Base-by-base conservation (phyloP, 1,284 basidiomycete species). In the Psilocybe mexicana region DNA sequence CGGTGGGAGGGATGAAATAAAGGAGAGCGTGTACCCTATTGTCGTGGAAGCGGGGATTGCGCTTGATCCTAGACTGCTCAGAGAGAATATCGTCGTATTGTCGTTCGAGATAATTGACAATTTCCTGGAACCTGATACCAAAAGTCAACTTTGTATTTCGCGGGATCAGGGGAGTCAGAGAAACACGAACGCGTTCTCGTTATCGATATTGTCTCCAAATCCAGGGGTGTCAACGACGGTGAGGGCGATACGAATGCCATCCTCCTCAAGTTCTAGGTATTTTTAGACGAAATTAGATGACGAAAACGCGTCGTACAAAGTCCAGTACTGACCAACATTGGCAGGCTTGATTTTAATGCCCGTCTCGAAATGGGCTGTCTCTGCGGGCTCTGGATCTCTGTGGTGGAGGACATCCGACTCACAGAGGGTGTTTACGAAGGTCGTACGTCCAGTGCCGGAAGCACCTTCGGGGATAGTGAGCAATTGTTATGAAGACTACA, bases 51-150 rank as follows among this genome's bases (percentile, higher is more conserved):
- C 95, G 88, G 23, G 96, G 95, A 78, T 98, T 98, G 82, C 96
- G 95, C 82, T 95, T 98, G 80, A 98, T 98, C 67, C 96, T 87
- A 61, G 93, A 96, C 78, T 98, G 96, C 74, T 98, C 95, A 6
- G 96, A 94, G 61, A 99, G 84, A 70, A 98, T 96, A 69, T 98
- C 96, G 66, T 98, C 96, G 80, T 98, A 98, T 84, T 98, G 96
- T 59, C 95, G 89, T 76, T 98, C 96, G 58, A 99, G 87, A 77
- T 98, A 90, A 64, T 86, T 89, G 54, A 95, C 87, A 61, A 99
- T 98, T 74, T 98, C 95, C 69, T 92, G 89, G 79, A 96, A 96
- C 51, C 94, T 96, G 61, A 33, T 46, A 42, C 14, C 30, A 33
- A 6, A 12, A 26, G 36, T 44, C 48, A 36, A 36, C 58, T 63